Conservation (phyloP, 139 green algal species). For the Tetratostichococcus sp. region DNA sequence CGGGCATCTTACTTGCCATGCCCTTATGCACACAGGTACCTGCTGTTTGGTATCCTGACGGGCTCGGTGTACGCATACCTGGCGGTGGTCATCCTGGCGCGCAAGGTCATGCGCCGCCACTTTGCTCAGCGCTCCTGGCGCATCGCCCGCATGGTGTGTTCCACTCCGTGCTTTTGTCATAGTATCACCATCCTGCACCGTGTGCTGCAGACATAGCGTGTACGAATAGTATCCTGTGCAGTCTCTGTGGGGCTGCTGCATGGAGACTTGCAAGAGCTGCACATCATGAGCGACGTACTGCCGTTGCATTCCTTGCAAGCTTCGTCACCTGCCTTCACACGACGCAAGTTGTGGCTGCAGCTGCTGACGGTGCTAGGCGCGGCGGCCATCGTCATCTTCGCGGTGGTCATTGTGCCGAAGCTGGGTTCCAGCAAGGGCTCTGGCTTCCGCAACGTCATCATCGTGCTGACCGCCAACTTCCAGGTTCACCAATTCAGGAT, state of each 20-base stretch:
- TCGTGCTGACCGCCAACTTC: conserved; percentile 44
- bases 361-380: neutral
- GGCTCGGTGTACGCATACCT: conserved; percentile 31
- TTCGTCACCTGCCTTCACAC: too few relatives aligned
- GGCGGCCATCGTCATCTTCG: conserved; percentile 26
- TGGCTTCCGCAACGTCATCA: conserved; percentile 34
- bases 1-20: too few relatives aligned
- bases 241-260: too few relatives aligned
- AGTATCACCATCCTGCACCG: too few relatives aligned
- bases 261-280: too few relatives aligned
- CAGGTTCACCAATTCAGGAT: neutral
- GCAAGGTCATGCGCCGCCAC: conserved; percentile 18
- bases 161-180: neutral
- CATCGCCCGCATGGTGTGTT: conserved; percentile 19
- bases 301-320: too few relatives aligned
- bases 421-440: neutral
- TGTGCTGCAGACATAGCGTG: too few relatives aligned
- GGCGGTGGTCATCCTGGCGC: conserved; percentile 7
- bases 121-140: conserved; percentile 34
- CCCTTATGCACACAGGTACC: too few relatives aligned
- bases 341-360: too few relatives aligned
- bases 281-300: too few relatives aligned
- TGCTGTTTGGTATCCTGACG: conserved; percentile 32
- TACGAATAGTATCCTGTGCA: too few relatives aligned
- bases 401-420: neutral